Percentiles rank a stretch among this genome's conserved stretches.
These are phyloP conservation scores for Ogataea nakhonphanomensis DNA, from an alignment of 805 yeast genomes.

Conservation along the genomic window DNA sequence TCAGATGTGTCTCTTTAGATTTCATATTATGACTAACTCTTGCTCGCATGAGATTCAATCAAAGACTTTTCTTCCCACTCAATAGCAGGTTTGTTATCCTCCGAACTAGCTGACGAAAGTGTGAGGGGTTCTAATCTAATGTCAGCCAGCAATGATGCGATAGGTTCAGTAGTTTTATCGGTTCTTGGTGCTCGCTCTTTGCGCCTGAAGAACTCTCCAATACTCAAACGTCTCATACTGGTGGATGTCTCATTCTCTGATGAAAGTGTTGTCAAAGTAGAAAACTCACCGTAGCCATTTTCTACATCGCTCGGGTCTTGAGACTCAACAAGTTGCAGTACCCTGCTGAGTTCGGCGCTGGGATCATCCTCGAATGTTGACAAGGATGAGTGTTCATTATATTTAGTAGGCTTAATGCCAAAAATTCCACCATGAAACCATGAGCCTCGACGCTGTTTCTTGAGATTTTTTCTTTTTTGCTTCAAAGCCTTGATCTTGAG, in stretches of 20 bases:
- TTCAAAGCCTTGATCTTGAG: conserved; percentile 14
- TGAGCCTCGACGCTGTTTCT: conserved; percentile 12
- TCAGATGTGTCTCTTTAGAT: too few species aligned
- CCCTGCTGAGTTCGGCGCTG: background rate
- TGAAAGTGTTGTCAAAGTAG: conserved; percentile 3
- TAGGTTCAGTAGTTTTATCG: background rate
- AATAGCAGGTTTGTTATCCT: background rate
- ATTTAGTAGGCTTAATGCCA: conserved; percentile 2
- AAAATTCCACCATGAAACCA: conserved; percentile 16
- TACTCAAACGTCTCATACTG: conserved; percentile 2
- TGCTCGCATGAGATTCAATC: too few species aligned
- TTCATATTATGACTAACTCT: too few species aligned
- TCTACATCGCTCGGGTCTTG: background rate
- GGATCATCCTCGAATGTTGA: background rate
- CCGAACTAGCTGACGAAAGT: background rate
- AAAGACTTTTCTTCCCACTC: too few species aligned
- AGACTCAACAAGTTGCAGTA: background rate
- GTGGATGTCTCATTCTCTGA: conserved; percentile 6
- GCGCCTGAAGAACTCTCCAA: conserved; percentile 6
- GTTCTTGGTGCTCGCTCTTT: background rate
- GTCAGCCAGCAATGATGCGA: background rate
- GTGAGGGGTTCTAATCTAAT: background rate
- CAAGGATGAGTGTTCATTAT: background rate
- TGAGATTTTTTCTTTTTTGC: conserved; percentile 14
- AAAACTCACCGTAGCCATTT: conserved; percentile 1